These are phyloP conservation scores for Leccinellum luteum DNA, from an alignment of 768 basidiomycete genomes.

Conservation along the genomic window DNA sequence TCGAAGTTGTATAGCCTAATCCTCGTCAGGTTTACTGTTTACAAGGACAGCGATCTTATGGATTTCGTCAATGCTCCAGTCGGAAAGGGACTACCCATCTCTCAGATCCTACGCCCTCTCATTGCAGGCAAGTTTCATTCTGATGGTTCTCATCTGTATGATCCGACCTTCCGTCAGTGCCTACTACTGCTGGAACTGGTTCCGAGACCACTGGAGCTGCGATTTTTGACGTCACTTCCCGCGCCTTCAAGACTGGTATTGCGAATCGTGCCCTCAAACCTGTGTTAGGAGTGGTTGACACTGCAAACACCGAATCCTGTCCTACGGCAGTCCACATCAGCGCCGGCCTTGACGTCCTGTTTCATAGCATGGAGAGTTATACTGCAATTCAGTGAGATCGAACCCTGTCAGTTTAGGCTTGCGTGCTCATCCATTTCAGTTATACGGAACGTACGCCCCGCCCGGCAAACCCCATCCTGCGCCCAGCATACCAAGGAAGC, in stretches of 20 bases:
- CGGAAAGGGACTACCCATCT: conserved; percentile 86
- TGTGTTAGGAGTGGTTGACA: conserved; percentile 82
- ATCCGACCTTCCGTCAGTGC: conserved; percentile 38
- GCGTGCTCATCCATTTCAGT: conserved; percentile 35
- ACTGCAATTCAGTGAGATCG: conserved; percentile 82
- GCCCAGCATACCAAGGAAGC: conserved; percentile 92
- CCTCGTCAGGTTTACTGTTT: conserved; percentile 70
- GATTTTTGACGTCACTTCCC: conserved; percentile 89
- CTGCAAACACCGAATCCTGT: conserved; percentile 87
- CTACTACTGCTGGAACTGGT: conserved; percentile 83
- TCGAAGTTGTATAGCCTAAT: conserved; percentile 1
- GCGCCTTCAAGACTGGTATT: conserved; percentile 95
- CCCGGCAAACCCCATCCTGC: conserved; percentile 83
- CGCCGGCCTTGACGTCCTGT: conserved; percentile 92
- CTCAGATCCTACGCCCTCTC: conserved; percentile 70
- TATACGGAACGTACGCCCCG: conserved; percentile 89
- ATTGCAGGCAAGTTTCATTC: conserved; percentile 61
- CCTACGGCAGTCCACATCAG: conserved; percentile 92
- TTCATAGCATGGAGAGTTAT: conserved; percentile 94
- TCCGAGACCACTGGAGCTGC: conserved; percentile 95
- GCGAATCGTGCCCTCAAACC: conserved; percentile 91
- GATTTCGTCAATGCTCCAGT: conserved; percentile 98
- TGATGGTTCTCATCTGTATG: background rate
- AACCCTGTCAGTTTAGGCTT: background rate
- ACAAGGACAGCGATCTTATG: conserved; percentile 88